These are phyloP conservation scores for Populus ilicifolia DNA, from an alignment of 345 rosid genomes.

Conservation along the genomic window DNA sequence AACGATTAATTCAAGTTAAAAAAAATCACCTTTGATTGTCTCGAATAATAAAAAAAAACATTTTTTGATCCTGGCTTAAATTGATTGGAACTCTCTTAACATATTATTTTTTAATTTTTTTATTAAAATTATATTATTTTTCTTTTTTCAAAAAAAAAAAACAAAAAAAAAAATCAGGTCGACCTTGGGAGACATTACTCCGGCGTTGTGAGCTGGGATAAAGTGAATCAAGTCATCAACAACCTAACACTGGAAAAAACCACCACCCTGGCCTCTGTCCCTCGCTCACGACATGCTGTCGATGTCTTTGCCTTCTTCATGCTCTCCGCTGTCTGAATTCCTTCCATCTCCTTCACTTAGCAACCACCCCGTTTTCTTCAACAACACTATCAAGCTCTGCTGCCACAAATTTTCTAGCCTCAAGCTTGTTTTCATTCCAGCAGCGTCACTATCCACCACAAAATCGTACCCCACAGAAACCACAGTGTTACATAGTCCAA, in stretches of 20 bases:
- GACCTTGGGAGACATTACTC: too few species aligned
- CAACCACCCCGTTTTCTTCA: neutral
- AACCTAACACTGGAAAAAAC: neutral
- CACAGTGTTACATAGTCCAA: neutral
- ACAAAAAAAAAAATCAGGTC: too few species aligned
- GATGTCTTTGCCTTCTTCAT: constrained; percentile 27
- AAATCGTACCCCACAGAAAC: neutral
- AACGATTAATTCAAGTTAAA: too few species aligned
- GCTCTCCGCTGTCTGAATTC: constrained; percentile 5
- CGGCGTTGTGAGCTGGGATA: too few species aligned
- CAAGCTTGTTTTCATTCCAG: constrained; percentile 11
- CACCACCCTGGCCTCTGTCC: neutral
- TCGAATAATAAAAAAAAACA: too few species aligned
- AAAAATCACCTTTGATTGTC: too few species aligned
- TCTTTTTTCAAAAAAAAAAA: too few species aligned
- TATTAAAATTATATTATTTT: too few species aligned
- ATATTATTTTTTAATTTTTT: too few species aligned
- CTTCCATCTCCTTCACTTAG: constrained; percentile 10
- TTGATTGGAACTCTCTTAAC: too few species aligned
- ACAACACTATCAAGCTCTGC: neutral
- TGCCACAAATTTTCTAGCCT: neutral
- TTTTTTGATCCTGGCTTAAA: too few species aligned
- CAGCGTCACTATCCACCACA: neutral
- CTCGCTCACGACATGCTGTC: neutral
- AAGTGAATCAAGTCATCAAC: too few species aligned